These are phyloP conservation scores for Colletotrichum limetticola DNA, from an alignment of 2,329 filamentous ascomycete species.

Conservation along the genomic window DNA sequence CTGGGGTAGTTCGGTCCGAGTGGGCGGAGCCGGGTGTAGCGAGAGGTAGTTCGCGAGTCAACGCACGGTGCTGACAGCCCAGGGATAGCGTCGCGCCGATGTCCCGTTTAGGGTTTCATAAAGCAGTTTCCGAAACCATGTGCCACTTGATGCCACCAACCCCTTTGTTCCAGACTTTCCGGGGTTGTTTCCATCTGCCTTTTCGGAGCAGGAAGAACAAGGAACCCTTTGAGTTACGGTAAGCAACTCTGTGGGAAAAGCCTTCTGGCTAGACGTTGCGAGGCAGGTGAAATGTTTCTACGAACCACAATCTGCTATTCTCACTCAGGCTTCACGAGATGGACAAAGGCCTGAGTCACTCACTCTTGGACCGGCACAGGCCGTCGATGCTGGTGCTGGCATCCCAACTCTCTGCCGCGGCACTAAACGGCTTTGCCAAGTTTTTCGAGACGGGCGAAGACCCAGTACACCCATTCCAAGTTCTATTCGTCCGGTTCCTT, in stretches of 20 bases:
- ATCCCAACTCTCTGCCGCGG: constrained; percentile 23
- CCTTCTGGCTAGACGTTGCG: not conserved
- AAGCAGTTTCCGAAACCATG: constrained; percentile 23
- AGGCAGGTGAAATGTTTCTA: not conserved
- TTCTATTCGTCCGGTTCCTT: constrained; percentile 29
- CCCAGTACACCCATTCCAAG: constrained; percentile 24
- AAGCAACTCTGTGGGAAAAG: not conserved
- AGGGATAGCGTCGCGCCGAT: not conserved
- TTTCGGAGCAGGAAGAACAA: constrained; percentile 13
- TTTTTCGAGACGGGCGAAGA: constrained; percentile 17
- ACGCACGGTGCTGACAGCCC: not conserved
- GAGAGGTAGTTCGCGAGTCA: too few relatives aligned
- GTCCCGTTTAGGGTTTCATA: constrained; percentile 7
- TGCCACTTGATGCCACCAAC: not conserved
- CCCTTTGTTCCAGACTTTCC: not conserved
- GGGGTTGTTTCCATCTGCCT: not conserved
- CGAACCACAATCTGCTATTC: not conserved
- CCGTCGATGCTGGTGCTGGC: constrained; percentile 17
- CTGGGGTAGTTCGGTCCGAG: constrained; percentile 14
- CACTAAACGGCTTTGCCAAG: constrained; percentile 24
- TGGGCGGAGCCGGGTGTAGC: not conserved
- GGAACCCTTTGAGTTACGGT: not conserved
- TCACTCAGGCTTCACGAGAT: not conserved
- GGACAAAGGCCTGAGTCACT: constrained; percentile 16
- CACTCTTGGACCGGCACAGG: constrained; percentile 23